A percentile compares a stretch with the other conserved stretches of the same genome.
phyloP scores from a whole-genome alignment of 2,329 filamentous ascomycete species.

The Exophiala bonariae region DNA sequence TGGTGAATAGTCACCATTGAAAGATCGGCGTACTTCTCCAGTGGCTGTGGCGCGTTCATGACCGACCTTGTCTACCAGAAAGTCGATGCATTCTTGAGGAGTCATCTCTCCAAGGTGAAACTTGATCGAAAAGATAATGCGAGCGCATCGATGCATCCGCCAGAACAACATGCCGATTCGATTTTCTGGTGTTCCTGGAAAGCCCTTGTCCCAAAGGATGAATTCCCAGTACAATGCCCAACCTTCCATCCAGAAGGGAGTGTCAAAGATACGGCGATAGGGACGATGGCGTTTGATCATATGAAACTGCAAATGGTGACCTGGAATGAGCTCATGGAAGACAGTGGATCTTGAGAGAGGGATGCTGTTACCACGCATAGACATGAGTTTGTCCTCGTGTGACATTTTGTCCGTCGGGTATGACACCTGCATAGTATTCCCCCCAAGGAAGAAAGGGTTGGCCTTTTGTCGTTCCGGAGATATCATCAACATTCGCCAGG shows the following conservation, averaged over 20 bases:
- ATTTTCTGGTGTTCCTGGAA: conserved; percentile 52
- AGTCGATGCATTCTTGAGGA: conserved; percentile 56
- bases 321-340: conserved; percentile 63
- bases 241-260: conserved; percentile 61
- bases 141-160: conserved; percentile 62
- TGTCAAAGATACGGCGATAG: conserved; percentile 55
- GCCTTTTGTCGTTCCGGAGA: conserved; percentile 52
- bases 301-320: conserved; percentile 57
- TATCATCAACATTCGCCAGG: conserved; percentile 60
- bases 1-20: conserved; percentile 58
- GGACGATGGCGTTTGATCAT: conserved; percentile 48
- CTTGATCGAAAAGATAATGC: conserved; percentile 59
- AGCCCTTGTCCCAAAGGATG: conserved; percentile 57
- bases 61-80: conserved; percentile 57
- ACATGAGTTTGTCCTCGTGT: conserved; percentile 59
- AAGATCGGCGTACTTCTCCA: conserved; percentile 59
- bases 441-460: conserved; percentile 62
- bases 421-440: conserved; percentile 54
- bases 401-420: conserved; percentile 56
- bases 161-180: conserved; percentile 61
- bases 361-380: conserved; percentile 59
- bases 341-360: conserved; percentile 60
- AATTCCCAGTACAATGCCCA: conserved; percentile 66
- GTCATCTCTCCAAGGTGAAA: conserved; percentile 59
- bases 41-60: conserved; percentile 62